phyloP scores from a whole-genome alignment of 108 stramenopile species.

The Chaetoceros tenuissimus region DNA sequence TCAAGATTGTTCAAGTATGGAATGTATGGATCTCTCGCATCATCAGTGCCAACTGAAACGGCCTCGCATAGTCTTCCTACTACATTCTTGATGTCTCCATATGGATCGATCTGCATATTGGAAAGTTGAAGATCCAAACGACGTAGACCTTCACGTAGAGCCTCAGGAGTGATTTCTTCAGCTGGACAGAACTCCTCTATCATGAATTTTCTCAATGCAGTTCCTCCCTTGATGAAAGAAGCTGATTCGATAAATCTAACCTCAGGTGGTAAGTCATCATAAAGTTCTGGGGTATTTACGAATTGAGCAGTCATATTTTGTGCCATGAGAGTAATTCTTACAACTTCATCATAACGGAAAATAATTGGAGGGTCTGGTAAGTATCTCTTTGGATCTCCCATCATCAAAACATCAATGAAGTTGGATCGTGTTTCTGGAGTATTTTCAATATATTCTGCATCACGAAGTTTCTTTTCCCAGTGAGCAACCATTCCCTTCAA shows the following conservation, averaged over 20 bases:
- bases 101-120: slow-evolving; percentile 82
- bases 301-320: slow-evolving; percentile 70
- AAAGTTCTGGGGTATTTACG: slow-evolving; percentile 42
- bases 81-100: slow-evolving; percentile 64
- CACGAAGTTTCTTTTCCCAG: slow-evolving; percentile 81
- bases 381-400: slow-evolving; percentile 74
- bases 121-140: slow-evolving; percentile 60
- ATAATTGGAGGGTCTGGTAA: slow-evolving; percentile 69
- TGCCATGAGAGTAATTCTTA: slow-evolving; percentile 62
- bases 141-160: slow-evolving; percentile 63
- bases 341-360: slow-evolving; percentile 57
- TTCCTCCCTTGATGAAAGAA: slow-evolving; percentile 58
- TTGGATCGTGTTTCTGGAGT: slow-evolving; percentile 39
- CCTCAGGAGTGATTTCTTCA: slow-evolving; percentile 55
- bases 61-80: slow-evolving; percentile 53
- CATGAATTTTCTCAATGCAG: slow-evolving; percentile 65
- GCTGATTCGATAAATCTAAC: slow-evolving; percentile 65
- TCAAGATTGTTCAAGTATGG: slow-evolving; percentile 42
- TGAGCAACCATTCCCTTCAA: slow-evolving; percentile 81
- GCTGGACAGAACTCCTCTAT: slow-evolving; percentile 72
- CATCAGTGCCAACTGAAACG: slow-evolving; percentile 67
- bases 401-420: slow-evolving; percentile 26
- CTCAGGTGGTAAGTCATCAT: slow-evolving; percentile 61
- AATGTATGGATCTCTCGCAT: slow-evolving; percentile 59
- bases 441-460: slow-evolving; percentile 55